Conservation (phyloP, 2,329 filamentous ascomycete genomes). For the Colletotrichum nymphaeae region DNA sequence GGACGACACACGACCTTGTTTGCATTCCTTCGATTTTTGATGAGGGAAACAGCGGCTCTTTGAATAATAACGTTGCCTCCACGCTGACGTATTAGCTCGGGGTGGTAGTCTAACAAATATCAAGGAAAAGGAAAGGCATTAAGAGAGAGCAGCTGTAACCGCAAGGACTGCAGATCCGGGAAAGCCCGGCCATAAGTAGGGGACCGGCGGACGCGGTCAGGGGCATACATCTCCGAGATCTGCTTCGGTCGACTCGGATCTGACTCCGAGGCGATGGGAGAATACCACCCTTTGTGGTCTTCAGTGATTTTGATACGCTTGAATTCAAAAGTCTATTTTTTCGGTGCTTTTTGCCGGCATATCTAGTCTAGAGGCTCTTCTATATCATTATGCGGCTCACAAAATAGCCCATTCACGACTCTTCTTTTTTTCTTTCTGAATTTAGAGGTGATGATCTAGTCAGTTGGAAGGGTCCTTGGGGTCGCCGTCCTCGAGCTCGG, state of each 20-base stretch:
- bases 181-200: neutral
- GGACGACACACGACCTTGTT: neutral
- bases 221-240: constrained; percentile 4
- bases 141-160: neutral
- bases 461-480: constrained; percentile 33
- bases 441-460: constrained; percentile 35
- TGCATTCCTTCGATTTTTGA: neutral
- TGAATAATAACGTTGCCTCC: neutral
- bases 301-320: neutral
- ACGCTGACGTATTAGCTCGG: neutral
- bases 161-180: neutral
- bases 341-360: neutral
- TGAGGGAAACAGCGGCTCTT: constrained; percentile 10
- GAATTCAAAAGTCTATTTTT: constrained; percentile 31
- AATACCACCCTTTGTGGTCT: neutral
- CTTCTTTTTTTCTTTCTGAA: too few species aligned
- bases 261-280: neutral
- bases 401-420: neutral
- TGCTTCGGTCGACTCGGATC: constrained; percentile 7
- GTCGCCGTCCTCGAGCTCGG: constrained; percentile 73
- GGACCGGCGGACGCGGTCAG: neutral
- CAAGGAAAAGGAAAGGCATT: neutral
- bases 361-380: constrained; percentile 16
- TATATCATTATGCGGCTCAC: constrained; percentile 5
- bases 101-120: too few species aligned